Conservation (phyloP, 2,329 filamentous ascomycete genomes). For the Penicillium sp. region DNA sequence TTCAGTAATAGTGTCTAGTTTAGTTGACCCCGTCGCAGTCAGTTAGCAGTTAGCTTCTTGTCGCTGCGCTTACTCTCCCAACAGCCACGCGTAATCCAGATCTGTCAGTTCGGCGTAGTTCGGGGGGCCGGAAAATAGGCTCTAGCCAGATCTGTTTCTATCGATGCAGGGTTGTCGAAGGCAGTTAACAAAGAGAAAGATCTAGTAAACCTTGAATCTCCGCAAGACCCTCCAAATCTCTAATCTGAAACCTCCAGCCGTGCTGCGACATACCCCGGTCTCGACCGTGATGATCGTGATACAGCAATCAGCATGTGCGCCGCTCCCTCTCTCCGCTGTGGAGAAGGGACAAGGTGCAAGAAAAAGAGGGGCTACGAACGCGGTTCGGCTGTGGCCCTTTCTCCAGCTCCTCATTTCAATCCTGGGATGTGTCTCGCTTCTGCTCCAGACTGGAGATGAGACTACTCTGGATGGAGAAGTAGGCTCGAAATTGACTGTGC, state of each 20-base stretch:
- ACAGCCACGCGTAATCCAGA: constrained; percentile 4
- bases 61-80: constrained; percentile 1
- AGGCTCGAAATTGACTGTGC: neutral
- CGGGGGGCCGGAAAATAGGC: no score
- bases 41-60: neutral
- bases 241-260: neutral
- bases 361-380: neutral
- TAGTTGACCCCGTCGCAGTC: neutral
- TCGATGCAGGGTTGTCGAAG: no score
- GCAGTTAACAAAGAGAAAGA: neutral
- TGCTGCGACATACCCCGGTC: neutral
- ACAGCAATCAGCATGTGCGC: neutral
- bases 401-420: neutral
- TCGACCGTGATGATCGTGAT: neutral
- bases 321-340: neutral
- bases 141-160: no score
- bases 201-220: neutral
- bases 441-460: neutral
- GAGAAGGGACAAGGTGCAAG: neutral
- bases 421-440: neutral
- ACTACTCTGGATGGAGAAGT: neutral
- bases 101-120: constrained; percentile 8
- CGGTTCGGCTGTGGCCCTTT: neutral
- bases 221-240: neutral
- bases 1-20: neutral